These are phyloP conservation scores for Globomyces sp. DNA, from an alignment of 371 early-diverging fungal genomes.

Conservation along the genomic window DNA sequence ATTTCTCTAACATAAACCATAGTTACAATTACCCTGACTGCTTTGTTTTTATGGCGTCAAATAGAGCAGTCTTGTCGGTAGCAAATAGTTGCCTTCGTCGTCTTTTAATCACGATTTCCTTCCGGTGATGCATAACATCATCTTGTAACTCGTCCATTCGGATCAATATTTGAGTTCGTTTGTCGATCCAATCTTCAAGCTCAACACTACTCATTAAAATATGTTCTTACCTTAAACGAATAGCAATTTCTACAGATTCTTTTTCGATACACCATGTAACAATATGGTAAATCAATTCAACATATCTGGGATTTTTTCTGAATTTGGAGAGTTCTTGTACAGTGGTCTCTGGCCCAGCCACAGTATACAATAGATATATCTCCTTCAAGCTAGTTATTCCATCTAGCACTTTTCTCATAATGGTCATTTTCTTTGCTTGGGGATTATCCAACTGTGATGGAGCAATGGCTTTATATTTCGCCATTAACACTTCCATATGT, in stretches of 20 bases:
- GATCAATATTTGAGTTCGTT: slow-evolving; percentile 21
- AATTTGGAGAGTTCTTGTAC: slow-evolving; percentile 32
- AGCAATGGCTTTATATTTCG: slow-evolving; percentile 4
- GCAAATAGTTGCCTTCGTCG: slow-evolving; percentile 18
- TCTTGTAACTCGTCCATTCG: slow-evolving; percentile 16
- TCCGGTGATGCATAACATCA: slow-evolving; percentile 16
- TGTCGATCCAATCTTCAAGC: slow-evolving; percentile 36
- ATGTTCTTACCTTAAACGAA: slow-evolving; percentile 1
- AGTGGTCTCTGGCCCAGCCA: slow-evolving; percentile 31
- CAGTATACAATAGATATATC: slow-evolving; percentile 22
- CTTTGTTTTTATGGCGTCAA: neutral
- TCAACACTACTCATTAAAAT: slow-evolving; percentile 21
- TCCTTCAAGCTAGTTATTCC: slow-evolving; percentile 32
- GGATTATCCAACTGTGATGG: neutral
- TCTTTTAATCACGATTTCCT: slow-evolving; percentile 20
- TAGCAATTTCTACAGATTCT: slow-evolving; percentile 22
- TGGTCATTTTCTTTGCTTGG: slow-evolving; percentile 15
- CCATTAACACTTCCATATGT: slow-evolving; percentile 30
- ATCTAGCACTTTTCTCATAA: slow-evolving; percentile 22
- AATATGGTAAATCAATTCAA: slow-evolving; percentile 31
- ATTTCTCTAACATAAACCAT: slow-evolving; percentile 8
- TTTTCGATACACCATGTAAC: slow-evolving; percentile 33
- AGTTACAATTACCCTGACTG: neutral
- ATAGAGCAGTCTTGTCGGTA: slow-evolving; percentile 6
- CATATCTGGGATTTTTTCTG: slow-evolving; percentile 42